These are phyloP conservation scores for Chaetomium sp. DNA, from an alignment of 2,329 filamentous ascomycete genomes.

Conservation along the genomic window DNA sequence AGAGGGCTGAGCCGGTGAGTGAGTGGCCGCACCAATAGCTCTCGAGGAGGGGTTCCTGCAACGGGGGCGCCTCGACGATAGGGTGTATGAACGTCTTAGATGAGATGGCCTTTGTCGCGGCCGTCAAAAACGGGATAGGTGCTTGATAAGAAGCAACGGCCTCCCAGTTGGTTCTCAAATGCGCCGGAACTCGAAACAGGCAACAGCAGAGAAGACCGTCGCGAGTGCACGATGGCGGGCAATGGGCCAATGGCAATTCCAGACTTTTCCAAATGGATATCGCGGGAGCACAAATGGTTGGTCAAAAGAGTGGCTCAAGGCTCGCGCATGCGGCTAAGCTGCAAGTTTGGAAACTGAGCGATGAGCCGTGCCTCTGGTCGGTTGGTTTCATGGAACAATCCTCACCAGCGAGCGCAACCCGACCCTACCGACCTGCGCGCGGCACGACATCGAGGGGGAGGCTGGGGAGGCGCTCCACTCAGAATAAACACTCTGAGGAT, in stretches of 20 bases:
- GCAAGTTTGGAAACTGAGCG: background rate
- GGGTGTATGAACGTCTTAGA: background rate
- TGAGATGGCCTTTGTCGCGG: constrained; percentile 1
- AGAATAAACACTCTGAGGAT: constrained; percentile 15
- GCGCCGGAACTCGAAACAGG: background rate
- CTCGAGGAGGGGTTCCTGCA: background rate
- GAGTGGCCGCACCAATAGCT: background rate
- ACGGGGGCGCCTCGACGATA: background rate
- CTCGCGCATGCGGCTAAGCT: background rate
- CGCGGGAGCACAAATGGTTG: background rate
- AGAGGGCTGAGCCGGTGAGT: background rate
- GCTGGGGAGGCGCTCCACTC: constrained; percentile 26
- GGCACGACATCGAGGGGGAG: constrained; percentile 22
- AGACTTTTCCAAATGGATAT: background rate
- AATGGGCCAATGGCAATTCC: background rate
- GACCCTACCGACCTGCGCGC: background rate
- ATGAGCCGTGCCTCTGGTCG: background rate
- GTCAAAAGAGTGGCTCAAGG: background rate
- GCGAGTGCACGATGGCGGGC: background rate
- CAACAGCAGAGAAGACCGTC: background rate
- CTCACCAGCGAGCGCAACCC: constrained; percentile 8
- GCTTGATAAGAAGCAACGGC: background rate
- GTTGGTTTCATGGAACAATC: constrained; percentile 23
- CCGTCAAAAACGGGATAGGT: background rate
- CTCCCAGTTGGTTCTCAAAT: background rate